Base-by-base conservation (phyloP, 345 rosid genomes). In the Cardamine resedifolia region DNA sequence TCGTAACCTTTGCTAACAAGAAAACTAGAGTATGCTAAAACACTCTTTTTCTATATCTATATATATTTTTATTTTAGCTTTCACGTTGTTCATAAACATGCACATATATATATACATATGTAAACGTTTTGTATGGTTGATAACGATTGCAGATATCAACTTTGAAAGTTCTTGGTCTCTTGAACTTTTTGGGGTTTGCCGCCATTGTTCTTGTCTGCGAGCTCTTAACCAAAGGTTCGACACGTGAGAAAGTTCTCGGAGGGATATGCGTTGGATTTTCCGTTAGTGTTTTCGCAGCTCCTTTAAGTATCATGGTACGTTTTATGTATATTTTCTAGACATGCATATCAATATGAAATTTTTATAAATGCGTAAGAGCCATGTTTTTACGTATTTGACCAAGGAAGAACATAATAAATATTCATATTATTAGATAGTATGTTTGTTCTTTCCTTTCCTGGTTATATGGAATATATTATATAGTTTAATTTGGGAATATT, bases 1-100 rank as follows among this genome's bases (percentile, higher is more conserved):
- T 74, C 79, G 26, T 88, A 8, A 5, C 81, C 28, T 88, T 73
- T 69, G 91, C 91, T 24, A 79, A 83, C 48, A 85, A 77, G 75
- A 75, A 66, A 56, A 79, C 85, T 12, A 77, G 85, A 85, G 90
- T 87, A 84, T 15, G 68, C 34, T 33, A 5, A 30, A 21, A 53
- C 34, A 21, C 10, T 18, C n/a, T n/a, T n/a, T n/a, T n/a, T n/a
- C n/a, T n/a, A n/a, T n/a, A n/a, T n/a, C n/a, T n/a, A n/a, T n/a
- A n/a, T n/a, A n/a, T n/a, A n/a, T n/a, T n/a, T 60, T 28, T 53
- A 45, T 7, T 31, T 7, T 43, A 33, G 44, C 19, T 53, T 72
- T 63, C 36, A 31, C 28, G 38, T 63, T 33, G 48, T 21, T 38
- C 62, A 66, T 68, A 59, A 30, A 53, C 39, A 60, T 45, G 48